A percentile compares a stretch with the other conserved stretches of the same genome.
phyloP scores from a whole-genome alignment of 2,329 filamentous ascomycete species.

The Aureobasidium sp. region DNA sequence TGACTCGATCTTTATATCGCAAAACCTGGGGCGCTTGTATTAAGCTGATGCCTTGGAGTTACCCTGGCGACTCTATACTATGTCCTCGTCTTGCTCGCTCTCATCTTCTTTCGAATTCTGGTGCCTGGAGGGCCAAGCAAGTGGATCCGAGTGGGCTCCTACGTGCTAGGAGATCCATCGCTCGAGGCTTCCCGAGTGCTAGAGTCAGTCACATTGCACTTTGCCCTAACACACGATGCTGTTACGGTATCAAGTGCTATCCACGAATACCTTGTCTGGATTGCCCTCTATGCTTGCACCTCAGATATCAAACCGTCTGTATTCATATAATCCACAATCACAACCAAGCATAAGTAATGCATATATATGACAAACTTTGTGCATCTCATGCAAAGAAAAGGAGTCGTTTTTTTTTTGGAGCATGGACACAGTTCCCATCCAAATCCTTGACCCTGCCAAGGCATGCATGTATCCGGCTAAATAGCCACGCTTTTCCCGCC shows the following conservation, averaged over 20 bases:
- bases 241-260: too few relatives aligned
- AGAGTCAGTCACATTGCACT: neutral
- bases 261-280: neutral
- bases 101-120: neutral
- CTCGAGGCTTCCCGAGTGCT: too few relatives aligned
- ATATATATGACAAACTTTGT: neutral
- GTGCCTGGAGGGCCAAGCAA: neutral
- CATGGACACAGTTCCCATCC: neutral
- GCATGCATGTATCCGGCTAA: neutral
- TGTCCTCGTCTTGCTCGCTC: neutral
- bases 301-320: neutral
- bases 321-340: neutral
- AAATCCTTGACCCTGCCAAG: neutral
- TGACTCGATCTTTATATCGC: neutral
- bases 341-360: neutral
- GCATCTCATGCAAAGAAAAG: neutral
- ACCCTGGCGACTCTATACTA: neutral
- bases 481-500: conserved; percentile 6
- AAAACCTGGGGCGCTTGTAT: neutral
- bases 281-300: neutral
- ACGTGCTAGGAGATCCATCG: neutral
- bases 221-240: neutral
- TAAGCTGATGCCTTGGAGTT: neutral
- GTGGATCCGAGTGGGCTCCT: neutral
- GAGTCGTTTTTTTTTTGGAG: neutral